A percentile compares a stretch with the other conserved stretches of the same genome.
phyloP scores from a whole-genome alignment of 108 stramenopile species.

The Skeletonema costatum region DNA sequence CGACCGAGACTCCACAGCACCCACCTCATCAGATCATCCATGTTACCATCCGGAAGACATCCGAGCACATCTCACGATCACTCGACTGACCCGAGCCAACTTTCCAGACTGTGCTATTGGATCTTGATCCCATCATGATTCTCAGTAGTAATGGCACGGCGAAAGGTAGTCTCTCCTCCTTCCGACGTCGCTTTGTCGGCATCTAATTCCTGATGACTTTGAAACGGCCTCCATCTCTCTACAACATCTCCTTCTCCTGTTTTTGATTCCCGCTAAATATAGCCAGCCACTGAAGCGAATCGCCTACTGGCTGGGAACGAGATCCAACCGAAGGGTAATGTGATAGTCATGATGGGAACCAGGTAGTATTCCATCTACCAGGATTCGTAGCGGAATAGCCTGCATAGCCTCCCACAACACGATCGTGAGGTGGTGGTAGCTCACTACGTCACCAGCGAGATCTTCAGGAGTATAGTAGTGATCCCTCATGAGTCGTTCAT shows the following conservation, averaged over 20 bases:
- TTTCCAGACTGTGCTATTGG: constrained; percentile 69
- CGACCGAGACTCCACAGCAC: no score
- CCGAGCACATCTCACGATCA: no score
- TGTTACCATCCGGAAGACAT: no score
- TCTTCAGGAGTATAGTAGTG: constrained; percentile 12
- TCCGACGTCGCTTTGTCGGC: constrained; percentile 38
- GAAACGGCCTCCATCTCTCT: constrained; percentile 26
- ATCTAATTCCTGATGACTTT: neutral
- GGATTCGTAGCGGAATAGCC: constrained; percentile 78
- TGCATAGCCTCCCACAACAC: constrained; percentile 89
- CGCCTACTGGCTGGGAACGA: constrained; percentile 82
- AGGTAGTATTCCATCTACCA: constrained; percentile 74
- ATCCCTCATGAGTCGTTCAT: constrained; percentile 68
- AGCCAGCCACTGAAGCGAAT: constrained; percentile 86
- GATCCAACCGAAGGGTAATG: constrained; percentile 67
- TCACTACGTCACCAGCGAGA: constrained; percentile 26
- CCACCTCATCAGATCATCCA: no score
- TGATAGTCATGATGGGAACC: constrained; percentile 94
- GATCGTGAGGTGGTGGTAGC: constrained; percentile 61
- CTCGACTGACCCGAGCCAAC: no score
- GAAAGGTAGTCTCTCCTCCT: constrained; percentile 89
- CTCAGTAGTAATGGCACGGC: constrained; percentile 71
- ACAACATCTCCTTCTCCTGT: constrained; percentile 49
- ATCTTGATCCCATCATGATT: constrained; percentile 80
- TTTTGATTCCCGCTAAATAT: no score